Base-by-base conservation (phyloP, 2,329 filamentous ascomycete genomes). In the Talaromyces amestolkiae region DNA sequence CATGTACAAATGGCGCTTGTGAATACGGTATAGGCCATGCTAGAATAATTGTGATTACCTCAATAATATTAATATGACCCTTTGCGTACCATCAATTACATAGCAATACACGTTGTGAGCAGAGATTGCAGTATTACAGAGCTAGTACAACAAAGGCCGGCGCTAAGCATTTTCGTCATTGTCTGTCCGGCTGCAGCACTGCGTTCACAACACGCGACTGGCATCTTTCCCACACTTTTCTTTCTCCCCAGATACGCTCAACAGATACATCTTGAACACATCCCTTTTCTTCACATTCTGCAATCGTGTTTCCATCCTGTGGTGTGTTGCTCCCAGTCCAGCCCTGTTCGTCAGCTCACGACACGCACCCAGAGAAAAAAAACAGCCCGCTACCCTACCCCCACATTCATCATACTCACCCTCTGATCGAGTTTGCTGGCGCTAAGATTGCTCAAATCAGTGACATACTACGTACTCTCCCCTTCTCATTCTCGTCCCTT, bases 101-200 rank as follows among this genome's bases (percentile, higher is more conserved):
- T 11, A 7, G 33, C 4, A 22, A 56, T 56, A 37, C 33, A 15
- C 10, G 22, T 22, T 1, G 22, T 56, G 53, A 3, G 22, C 0
- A 4, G 31, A 17, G 3, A 56, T 56, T 37, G 37, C n/a, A 15
- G n/a, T 11, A 6, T 39, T 37, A 56, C 53, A 24, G 33, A 39
- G n/a, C 53, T 56, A 37, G 35, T 65, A 65, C 24, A 8, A 15
- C 51, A 65, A 51, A 39, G 45, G 17, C 47, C 37, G 61, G 58
- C 66, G 66, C 68, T 70, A 70, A 69, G 68, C 67, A 67, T 70
- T 69, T 71, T 71, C 69, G 69, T 71, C 70, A 70, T 70, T 56
- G 31, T 67, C 64, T 61, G 54, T 53, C 49, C 58, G 22, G n/a
- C 51, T 19, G 51, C 27, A 13, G 51, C 15, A 19, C 27, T 35